Base-by-base conservation (phyloP, 2,329 filamentous ascomycete species). In the Fusarium sp. region DNA sequence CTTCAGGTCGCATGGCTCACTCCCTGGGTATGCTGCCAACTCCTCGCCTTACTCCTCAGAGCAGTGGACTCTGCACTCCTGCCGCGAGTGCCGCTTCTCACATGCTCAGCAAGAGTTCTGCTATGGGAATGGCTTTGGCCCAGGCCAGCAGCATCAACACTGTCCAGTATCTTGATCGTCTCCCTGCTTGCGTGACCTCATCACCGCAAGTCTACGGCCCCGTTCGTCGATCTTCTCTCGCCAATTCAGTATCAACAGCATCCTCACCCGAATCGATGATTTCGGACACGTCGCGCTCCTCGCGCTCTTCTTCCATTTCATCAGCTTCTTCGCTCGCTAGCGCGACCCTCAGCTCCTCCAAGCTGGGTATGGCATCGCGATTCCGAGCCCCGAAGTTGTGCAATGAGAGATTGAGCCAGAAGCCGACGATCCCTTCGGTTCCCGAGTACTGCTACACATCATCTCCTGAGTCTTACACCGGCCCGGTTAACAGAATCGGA, bases 251-350 rank as follows among this genome's bases (percentile, higher is more conserved):
- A 70, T 90, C 88, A 25, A 86, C 85, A 30, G 84, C 85, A 33
- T 90, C 88, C 61, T 90, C 88, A 27, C 88, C 88, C 65, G 88
- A 90, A 74, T 90, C 88, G 56, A 90, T 90, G 87, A 79, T 90
- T 45, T 90, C 88, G 61, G 88, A 90, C 74, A 81, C 82, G 58
- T 89, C 85, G 60, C 84, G 84, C 64, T 83, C 87, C 66, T 90
- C 88, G 68, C 86, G 87, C 76, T 88, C 87, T 52, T 89, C 88
- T 75, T 90, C 87, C 19, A 87, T 88, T 78, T 89, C 87, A 58
- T 88, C 87, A 74, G 83, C 85, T 72, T 88, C 87, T 70, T 88
- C 85, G 61, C 79, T 86, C 79, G 84, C 80, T 77, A 86, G 83
- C 83, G 87, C 87, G 87, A 87, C 78, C 79, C 81, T 81, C 85